These are phyloP conservation scores for Aspergillus nanangensis DNA, from an alignment of 495 filamentous ascomycete genomes.

Conservation along the genomic window DNA sequence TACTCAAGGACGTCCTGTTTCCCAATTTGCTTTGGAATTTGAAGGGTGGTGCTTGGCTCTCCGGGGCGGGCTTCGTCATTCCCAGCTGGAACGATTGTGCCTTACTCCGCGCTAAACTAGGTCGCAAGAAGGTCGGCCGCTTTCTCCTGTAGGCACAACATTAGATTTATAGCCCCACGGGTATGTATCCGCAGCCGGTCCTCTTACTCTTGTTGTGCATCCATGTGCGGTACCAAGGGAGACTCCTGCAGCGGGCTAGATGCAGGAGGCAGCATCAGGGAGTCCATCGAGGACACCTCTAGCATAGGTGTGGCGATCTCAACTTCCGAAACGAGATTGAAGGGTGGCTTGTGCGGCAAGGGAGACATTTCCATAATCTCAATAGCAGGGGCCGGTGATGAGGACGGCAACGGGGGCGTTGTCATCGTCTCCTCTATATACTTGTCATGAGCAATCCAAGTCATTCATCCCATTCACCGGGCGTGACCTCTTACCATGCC, in stretches of 20 bases:
- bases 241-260: constrained; percentile 45
- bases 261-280: constrained; percentile 31
- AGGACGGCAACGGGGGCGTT: constrained; percentile 78
- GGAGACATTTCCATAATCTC: constrained; percentile 95
- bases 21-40: constrained; percentile 61
- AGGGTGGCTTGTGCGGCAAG: constrained; percentile 81
- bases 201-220: constrained; percentile 33
- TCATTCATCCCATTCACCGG: constrained; percentile 3
- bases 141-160: constrained; percentile 21
- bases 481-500: constrained; percentile 58
- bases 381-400: constrained; percentile 69
- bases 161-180: not conserved
- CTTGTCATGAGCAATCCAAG: constrained; percentile 9
- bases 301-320: constrained; percentile 67
- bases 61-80: constrained; percentile 33
- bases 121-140: constrained; percentile 38
- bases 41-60: constrained; percentile 67
- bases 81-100: constrained; percentile 38
- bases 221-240: constrained; percentile 47
- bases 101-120: constrained; percentile 38
- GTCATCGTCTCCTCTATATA: constrained; percentile 60
- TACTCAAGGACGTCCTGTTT: constrained; percentile 46
- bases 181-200: not conserved
- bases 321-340: constrained; percentile 49
- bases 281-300: constrained; percentile 45